These are phyloP conservation scores for Mortierella claussenii DNA, from an alignment of 192 early-diverging fungal species.

Conservation along the genomic window DNA sequence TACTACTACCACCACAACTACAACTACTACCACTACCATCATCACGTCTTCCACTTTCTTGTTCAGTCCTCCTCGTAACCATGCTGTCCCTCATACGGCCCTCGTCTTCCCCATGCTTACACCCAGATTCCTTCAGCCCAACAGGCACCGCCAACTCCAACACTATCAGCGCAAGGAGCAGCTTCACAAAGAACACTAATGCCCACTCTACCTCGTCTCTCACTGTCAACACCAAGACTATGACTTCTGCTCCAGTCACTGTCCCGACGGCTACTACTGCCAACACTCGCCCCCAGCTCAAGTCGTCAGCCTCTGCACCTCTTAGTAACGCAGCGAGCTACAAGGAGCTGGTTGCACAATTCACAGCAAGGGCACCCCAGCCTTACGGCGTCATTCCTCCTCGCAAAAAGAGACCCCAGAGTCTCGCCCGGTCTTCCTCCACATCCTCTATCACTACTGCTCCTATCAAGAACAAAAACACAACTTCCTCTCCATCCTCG, in stretches of 20 bases:
- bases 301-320: constrained; percentile 17
- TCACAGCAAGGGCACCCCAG: constrained; percentile 42
- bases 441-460: constrained; percentile 11
- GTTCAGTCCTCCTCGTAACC: too few species aligned
- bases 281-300: constrained; percentile 1
- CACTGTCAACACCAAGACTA: background rate
- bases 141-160: background rate
- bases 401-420: constrained; percentile 11
- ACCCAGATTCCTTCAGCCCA: constrained; percentile 14
- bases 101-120: constrained; percentile 39
- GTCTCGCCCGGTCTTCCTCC: constrained; percentile 11
- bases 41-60: background rate
- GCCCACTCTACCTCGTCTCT: background rate
- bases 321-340: constrained; percentile 29
- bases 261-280: background rate
- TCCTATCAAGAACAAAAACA: background rate
- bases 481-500: constrained; percentile 9
- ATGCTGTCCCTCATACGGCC: constrained; percentile 53
- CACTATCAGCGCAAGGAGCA: background rate
- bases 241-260: background rate
- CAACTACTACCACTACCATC: background rate
- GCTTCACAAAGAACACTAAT: background rate
- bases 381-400: constrained; percentile 50
- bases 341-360: constrained; percentile 50
- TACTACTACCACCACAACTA: background rate